A percentile compares a stretch with the other conserved stretches of the same genome.
phyloP scores from a whole-genome alignment of 805 yeast species.

The Ogataea corticis region DNA sequence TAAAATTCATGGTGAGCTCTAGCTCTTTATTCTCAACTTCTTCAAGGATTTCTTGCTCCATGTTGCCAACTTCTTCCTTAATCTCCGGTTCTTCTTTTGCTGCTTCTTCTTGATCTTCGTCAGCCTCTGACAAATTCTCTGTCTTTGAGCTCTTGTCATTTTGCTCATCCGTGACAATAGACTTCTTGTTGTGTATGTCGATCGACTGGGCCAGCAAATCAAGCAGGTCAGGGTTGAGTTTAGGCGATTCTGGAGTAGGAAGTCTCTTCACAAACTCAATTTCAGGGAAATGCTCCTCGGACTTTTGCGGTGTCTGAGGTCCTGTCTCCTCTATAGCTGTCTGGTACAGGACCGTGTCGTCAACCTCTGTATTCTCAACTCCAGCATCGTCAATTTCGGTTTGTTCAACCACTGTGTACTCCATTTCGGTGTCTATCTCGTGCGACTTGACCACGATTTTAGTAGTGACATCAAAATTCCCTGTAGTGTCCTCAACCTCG shows the following conservation, averaged over 20 bases:
- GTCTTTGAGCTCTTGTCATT: too few species aligned
- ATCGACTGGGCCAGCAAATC: slow-evolving; percentile 24
- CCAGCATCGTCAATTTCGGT: too few species aligned
- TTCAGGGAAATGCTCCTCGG: slow-evolving; percentile 12
- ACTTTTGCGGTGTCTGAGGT: too few species aligned
- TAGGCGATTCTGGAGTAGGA: slow-evolving; percentile 31
- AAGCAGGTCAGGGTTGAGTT: slow-evolving; percentile 22
- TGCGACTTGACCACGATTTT: slow-evolving; percentile 9
- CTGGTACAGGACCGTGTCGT: slow-evolving; percentile 11
- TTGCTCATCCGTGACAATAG: slow-evolving; percentile 6
- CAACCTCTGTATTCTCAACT: not conserved
- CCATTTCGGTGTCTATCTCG: too few species aligned
- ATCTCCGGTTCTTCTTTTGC: too few species aligned
- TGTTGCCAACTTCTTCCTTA: too few species aligned
- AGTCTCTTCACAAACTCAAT: slow-evolving; percentile 11
- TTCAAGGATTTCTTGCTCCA: too few species aligned
- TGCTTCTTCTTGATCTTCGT: not conserved
- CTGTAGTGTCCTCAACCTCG: slow-evolving; percentile 11
- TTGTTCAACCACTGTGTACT: too few species aligned
- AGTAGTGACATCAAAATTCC: slow-evolving; percentile 6
- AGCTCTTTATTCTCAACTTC: too few species aligned
- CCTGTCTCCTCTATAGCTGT: slow-evolving; percentile 11
- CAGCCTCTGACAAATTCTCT: too few species aligned
- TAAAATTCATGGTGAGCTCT: too few species aligned
- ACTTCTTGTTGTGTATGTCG: slow-evolving; percentile 17